Conservation (phyloP, 78 protist species). For the Polysphondylium violaceum region DNA sequence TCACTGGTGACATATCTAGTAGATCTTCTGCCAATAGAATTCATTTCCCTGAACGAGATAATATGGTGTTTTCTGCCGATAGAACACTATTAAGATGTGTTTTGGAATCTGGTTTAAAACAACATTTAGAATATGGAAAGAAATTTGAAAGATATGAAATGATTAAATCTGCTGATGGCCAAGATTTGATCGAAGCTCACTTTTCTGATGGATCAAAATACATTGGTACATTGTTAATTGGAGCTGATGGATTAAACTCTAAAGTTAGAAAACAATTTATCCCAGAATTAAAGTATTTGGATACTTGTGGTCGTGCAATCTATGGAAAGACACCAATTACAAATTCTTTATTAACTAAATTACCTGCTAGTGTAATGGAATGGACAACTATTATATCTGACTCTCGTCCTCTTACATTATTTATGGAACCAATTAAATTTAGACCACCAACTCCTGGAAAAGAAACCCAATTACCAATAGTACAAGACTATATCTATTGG, state of each 20-base stretch:
- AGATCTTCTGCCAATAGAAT: background rate
- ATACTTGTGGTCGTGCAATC: constrained; percentile 24
- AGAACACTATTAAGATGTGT: constrained; percentile 10
- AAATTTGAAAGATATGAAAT: background rate
- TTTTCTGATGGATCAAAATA: constrained; percentile 41
- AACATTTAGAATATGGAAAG: constrained; percentile 15
- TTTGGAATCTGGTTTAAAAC: background rate
- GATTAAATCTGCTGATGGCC: background rate
- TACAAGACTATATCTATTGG: constrained; percentile 59
- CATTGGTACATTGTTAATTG: constrained; percentile 13
- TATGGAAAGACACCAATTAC: constrained; percentile 43
- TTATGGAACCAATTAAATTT: constrained; percentile 46
- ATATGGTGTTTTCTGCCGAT: constrained; percentile 20
- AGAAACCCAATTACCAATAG: background rate
- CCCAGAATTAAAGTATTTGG: background rate
- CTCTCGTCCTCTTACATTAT: background rate
- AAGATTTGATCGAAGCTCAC: background rate
- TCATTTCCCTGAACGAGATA: background rate
- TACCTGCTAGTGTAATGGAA: constrained; percentile 9
- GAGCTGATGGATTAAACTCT: constrained; percentile 37
- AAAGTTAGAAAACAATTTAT: constrained; percentile 21
- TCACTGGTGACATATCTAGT: background rate
- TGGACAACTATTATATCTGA: constrained; percentile 14
- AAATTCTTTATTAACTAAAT: background rate
- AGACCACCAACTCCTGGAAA: background rate